Evolutionary conservation across 176 grass and related monocot species (phyloP).

Genomic region (Poa pratensis): DNA sequence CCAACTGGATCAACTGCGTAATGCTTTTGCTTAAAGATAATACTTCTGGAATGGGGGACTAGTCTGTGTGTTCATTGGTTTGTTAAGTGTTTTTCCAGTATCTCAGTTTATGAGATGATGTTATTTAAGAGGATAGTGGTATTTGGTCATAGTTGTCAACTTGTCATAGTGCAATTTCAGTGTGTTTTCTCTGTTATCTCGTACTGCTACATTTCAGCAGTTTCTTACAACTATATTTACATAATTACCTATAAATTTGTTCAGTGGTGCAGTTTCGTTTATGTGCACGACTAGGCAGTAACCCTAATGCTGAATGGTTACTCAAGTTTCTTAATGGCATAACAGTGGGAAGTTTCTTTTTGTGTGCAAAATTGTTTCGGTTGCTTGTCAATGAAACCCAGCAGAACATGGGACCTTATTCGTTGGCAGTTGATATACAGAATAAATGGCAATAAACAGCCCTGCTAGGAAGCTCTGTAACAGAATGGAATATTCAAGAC

Average conservation of each 20-base stretch:
- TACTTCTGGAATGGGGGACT: neutral
- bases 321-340: neutral
- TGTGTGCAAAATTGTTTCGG: slow-evolving; percentile 2
- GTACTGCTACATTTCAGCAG: neutral
- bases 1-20: slow-evolving; percentile 37
- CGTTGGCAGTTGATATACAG: slow-evolving; percentile 4
- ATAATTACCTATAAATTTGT: neutral
- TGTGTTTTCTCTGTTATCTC: slow-evolving; percentile 27
- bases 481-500: neutral
- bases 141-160: neutral
- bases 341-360: neutral
- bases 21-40: slow-evolving; percentile 30
- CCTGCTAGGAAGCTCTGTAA: neutral
- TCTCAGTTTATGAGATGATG: neutral
- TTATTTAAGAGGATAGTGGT: slow-evolving; percentile 25
- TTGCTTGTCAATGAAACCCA: slow-evolving; percentile 21
- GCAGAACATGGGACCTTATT: neutral
- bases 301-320: slow-evolving; percentile 5
- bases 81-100: neutral
- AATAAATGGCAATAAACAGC: slow-evolving; percentile 25
- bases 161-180: neutral
- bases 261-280: slow-evolving; percentile 14
- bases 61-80: neutral
- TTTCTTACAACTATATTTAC: neutral
- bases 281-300: neutral